A percentile compares a stretch with the other conserved stretches of the same genome.
phyloP scores from a whole-genome alignment of 225 moss, liverwort and hornwort genomes.

The Anthoceros angustus region DNA sequence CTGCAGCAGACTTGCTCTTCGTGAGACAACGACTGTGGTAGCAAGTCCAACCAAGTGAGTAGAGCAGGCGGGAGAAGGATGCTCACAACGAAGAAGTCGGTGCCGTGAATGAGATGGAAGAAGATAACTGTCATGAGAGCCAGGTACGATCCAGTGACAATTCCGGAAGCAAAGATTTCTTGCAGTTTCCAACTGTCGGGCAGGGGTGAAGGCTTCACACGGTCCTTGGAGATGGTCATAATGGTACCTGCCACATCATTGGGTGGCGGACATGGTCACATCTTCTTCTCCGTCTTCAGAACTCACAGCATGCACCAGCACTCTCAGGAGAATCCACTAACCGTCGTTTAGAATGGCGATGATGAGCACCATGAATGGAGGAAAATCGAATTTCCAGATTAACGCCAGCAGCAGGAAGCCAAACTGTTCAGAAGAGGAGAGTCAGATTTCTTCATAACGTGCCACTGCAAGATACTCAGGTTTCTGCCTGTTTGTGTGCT shows the following conservation, averaged over 20 bases:
- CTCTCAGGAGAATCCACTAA: conserved; percentile 3
- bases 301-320: background rate
- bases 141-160: conserved; percentile 11
- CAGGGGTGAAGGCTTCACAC: conserved; percentile 14
- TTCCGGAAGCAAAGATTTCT: conserved; percentile 17
- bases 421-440: conserved; percentile 14
- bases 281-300: background rate
- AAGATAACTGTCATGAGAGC: conserved; percentile 17
- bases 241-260: conserved; percentile 11
- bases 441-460: background rate
- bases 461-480: background rate
- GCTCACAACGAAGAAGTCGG: background rate
- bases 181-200: conserved; percentile 20
- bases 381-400: conserved; percentile 59
- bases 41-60: no score
- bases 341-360: conserved; percentile 67
- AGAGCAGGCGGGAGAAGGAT: background rate
- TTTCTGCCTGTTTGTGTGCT: background rate
- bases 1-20: no score
- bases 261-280: background rate
- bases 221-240: conserved; percentile 24
- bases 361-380: conserved; percentile 68
- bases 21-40: no score
- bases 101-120: conserved; percentile 6
- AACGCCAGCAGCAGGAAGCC: conserved; percentile 47